Percentiles rank a stretch among this genome's conserved stretches.
These are phyloP conservation scores for Alternaria gansuensis DNA, from an alignment of 2,329 filamentous ascomycete genomes.

Conservation along the genomic window DNA sequence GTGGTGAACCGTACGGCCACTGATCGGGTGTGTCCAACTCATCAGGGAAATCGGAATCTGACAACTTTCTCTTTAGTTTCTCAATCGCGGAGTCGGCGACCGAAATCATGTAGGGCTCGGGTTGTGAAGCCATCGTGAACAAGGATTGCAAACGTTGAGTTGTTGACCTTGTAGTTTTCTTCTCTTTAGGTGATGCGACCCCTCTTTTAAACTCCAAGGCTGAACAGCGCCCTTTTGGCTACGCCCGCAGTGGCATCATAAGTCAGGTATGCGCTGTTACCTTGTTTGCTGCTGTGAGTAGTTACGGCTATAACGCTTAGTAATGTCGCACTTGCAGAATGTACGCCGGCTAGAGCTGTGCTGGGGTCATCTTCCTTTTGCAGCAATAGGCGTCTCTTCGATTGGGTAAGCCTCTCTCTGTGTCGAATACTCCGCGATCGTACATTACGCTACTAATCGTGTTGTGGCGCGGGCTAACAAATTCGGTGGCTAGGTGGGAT, in stretches of 20 bases:
- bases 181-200: neutral
- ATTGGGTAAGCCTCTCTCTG: neutral
- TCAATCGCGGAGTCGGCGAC: conserved; percentile 58
- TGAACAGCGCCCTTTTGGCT: neutral
- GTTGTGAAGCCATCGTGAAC: conserved; percentile 20
- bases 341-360: neutral
- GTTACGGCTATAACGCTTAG: conserved; percentile 3
- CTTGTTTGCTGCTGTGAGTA: neutral
- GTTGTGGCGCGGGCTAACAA: neutral
- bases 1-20: conserved; percentile 68
- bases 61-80: conserved; percentile 65
- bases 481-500: neutral
- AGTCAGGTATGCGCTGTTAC: neutral
- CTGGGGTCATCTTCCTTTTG: neutral
- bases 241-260: neutral
- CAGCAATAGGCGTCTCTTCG: neutral
- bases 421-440: neutral
- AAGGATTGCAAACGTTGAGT: neutral
- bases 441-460: neutral
- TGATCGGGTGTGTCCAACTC: conserved; percentile 58
- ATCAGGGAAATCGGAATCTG: conserved; percentile 64
- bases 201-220: neutral
- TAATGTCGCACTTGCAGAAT: neutral
- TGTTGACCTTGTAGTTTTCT: neutral
- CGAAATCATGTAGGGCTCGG: conserved; percentile 40